Percentiles rank a stretch among this genome's conserved stretches.
Evolutionary conservation across 2,329 filamentous ascomycete species (phyloP).

Genomic region (Stachybotrys chartarum): DNA sequence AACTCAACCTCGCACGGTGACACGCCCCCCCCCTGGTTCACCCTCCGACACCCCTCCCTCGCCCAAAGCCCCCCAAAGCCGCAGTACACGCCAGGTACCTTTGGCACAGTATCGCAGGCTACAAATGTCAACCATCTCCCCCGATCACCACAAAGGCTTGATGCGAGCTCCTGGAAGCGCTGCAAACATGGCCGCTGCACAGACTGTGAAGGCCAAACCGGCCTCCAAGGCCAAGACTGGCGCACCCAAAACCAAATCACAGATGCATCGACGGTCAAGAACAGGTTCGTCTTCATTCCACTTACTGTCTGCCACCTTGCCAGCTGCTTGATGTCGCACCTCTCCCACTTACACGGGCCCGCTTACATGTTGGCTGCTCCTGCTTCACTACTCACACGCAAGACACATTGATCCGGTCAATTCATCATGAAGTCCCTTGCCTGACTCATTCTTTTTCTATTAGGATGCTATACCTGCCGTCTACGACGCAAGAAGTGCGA

Average conservation of each 20-base stretch:
- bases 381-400: conserved; percentile 20
- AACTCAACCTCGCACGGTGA: conserved; percentile 10
- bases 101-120: conserved; percentile 26
- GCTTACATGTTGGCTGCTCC: conserved; percentile 2
- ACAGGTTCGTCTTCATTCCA: conserved; percentile 61
- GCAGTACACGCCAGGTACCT: conserved; percentile 15
- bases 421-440: conserved; percentile 2
- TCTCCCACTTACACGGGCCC: background rate
- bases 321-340: conserved; percentile 3
- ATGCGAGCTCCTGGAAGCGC: conserved; percentile 36
- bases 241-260: conserved; percentile 61
- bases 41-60: conserved; percentile 12
- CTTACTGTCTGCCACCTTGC: background rate
- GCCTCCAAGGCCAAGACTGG: conserved; percentile 46
- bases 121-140: conserved; percentile 61
- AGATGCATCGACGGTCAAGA: conserved; percentile 90
- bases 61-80: conserved; percentile 2
- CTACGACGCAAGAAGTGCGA: conserved; percentile 64
- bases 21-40: conserved; percentile 11
- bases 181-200: conserved; percentile 56
- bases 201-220: conserved; percentile 51
- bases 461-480: conserved; percentile 63
- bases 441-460: conserved; percentile 19
- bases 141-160: conserved; percentile 46
- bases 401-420: conserved; percentile 2